Conservation (phyloP, 345 rosid species). For the Kandelia obovata region DNA sequence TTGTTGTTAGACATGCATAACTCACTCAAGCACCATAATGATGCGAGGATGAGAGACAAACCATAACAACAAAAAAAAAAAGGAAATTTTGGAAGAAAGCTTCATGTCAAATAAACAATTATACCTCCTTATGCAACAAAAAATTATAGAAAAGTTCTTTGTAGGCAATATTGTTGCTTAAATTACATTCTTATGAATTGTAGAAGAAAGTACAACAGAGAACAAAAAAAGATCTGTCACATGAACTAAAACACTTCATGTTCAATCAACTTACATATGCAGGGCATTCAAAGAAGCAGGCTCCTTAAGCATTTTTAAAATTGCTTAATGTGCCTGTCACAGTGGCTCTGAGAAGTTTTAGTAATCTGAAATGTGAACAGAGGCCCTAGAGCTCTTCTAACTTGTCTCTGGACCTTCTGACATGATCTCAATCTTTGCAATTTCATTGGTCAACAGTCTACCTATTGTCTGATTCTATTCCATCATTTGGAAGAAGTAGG, state of each 20-base stretch:
- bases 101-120: too few species aligned
- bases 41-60: too few species aligned
- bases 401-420: background rate
- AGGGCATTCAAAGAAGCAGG: background rate
- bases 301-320: background rate
- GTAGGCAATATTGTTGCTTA: background rate
- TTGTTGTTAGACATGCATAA: too few species aligned
- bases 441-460: background rate
- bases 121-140: too few species aligned
- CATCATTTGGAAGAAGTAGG: background rate
- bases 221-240: background rate
- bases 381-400: background rate
- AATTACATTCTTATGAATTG: too few species aligned
- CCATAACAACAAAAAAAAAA: too few species aligned
- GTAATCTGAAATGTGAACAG: background rate
- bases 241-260: background rate
- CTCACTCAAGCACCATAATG: too few species aligned
- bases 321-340: conserved; percentile 3
- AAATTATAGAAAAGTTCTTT: too few species aligned
- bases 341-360: background rate
- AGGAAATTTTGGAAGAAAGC: too few species aligned
- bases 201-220: background rate
- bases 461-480: background rate
- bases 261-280: background rate
- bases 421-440: background rate